Conservation (phyloP, 2,329 filamentous ascomycete species). For the Neurospora sp. region DNA sequence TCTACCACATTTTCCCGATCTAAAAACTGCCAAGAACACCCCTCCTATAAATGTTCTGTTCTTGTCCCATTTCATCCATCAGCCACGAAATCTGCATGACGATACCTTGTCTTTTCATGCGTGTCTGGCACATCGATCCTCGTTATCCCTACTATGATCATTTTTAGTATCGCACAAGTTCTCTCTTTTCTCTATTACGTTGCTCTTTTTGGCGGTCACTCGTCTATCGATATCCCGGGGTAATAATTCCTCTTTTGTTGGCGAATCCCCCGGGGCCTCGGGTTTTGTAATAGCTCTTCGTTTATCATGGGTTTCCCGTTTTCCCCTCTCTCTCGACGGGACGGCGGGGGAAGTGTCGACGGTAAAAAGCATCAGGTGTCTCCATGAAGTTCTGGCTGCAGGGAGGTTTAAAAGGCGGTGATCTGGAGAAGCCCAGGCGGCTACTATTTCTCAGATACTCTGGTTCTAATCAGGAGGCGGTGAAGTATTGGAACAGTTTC, state of each 20-base stretch:
- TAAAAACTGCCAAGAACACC: conserved; percentile 6
- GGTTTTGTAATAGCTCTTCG: conserved; percentile 18
- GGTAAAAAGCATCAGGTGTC: neutral
- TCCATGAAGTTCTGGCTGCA: conserved; percentile 9
- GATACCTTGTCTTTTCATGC: conserved; percentile 45
- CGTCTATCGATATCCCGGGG: conserved; percentile 14
- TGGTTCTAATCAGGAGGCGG: neutral
- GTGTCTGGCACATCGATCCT: conserved; percentile 52
- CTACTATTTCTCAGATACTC: conserved; percentile 20
- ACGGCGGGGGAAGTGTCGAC: neutral
- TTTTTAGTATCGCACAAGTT: conserved; percentile 6
- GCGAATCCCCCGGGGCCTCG: conserved; percentile 3
- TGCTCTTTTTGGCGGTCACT: conserved; percentile 23
- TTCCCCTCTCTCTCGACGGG: neutral
- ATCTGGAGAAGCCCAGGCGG: conserved; percentile 22
- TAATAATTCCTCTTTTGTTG: conserved; percentile 4
- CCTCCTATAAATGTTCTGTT: conserved; percentile 21
- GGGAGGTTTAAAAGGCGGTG: conserved; percentile 13
- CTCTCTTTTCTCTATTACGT: conserved; percentile 22
- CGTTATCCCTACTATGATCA: conserved; percentile 20
- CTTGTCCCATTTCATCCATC: conserved; percentile 31
- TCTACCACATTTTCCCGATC: conserved; percentile 14
- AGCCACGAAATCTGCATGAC: conserved; percentile 47
- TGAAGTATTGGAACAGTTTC: neutral
- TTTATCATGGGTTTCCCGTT: conserved; percentile 2